These are phyloP conservation scores for Cordyceps cateniannulata DNA, from an alignment of 2,329 filamentous ascomycete species.

Conservation along the genomic window DNA sequence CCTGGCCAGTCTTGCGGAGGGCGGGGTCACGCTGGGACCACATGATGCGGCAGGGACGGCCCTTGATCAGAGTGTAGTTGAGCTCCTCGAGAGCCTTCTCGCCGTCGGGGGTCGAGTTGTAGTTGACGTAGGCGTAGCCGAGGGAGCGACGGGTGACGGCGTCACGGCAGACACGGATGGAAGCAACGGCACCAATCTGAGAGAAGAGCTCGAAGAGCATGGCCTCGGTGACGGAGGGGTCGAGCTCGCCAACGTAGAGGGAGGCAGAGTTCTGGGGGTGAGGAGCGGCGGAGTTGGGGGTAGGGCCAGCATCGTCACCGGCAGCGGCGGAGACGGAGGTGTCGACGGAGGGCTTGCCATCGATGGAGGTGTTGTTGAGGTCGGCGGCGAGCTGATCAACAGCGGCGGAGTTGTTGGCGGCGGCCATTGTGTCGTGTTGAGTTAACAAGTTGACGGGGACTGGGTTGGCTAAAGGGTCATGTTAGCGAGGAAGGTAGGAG, in stretches of 20 bases:
- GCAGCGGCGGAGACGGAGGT: conserved; percentile 51
- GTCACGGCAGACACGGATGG: conserved; percentile 98
- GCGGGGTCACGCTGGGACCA: conserved; percentile 99
- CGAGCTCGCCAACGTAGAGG: conserved; percentile 97
- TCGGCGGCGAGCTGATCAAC: conserved; percentile 78
- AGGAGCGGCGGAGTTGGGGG: conserved; percentile 65
- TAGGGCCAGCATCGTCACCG: conserved; percentile 54
- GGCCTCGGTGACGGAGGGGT: conserved; percentile 94
- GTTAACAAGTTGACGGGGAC: conserved; percentile 12
- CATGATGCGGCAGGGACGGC: conserved; percentile 98
- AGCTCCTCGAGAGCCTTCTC: conserved; percentile 98
- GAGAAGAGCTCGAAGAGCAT: conserved; percentile 99
- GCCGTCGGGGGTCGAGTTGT: conserved; percentile 93
- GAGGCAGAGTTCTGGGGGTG: conserved; percentile 92
- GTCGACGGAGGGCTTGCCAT: conserved; percentile 65
- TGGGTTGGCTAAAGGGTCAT: conserved; percentile 10
- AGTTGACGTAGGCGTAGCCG: conserved; percentile 99
- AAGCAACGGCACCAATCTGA: conserved; percentile 96
- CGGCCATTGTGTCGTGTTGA: conserved; percentile 47
- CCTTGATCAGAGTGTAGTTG: conserved; percentile 99
- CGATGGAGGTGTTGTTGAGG: conserved; percentile 64
- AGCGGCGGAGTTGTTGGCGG: conserved; percentile 51
- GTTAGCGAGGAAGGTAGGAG: conserved; percentile 6
- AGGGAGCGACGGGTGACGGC: conserved; percentile 97
- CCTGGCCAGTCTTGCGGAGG: conserved; percentile 97